Conservation (phyloP, 2,329 filamentous ascomycete species). For the Fusarium devonianum region DNA sequence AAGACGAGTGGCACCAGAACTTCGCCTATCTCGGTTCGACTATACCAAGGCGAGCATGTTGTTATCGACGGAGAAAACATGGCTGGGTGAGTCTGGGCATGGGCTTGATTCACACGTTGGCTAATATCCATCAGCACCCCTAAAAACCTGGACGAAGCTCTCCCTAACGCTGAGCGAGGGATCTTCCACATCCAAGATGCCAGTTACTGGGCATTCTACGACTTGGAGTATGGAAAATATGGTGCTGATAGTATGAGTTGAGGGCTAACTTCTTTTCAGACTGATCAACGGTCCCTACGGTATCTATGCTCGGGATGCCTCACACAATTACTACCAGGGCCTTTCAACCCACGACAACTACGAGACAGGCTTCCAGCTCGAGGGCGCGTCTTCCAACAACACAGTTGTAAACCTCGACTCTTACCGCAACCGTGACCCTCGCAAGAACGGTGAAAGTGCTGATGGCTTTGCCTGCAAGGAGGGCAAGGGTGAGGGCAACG, state of each 20-base stretch:
- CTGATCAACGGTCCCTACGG: constrained; percentile 50
- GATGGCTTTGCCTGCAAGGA: constrained; percentile 59
- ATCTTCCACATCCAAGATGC: constrained; percentile 55
- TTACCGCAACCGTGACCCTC: constrained; percentile 54
- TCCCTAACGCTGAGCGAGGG: constrained; percentile 53
- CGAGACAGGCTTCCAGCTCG: constrained; percentile 49
- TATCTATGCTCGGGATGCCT: constrained; percentile 47
- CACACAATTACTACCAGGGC: constrained; percentile 48
- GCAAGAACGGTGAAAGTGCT: constrained; percentile 60
- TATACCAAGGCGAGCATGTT: constrained; percentile 53
- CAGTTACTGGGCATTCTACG: constrained; percentile 56
- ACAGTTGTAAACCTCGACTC: constrained; percentile 53
- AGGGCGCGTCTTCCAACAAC: constrained; percentile 47
- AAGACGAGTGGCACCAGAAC: constrained; percentile 51
- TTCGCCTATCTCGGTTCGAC: constrained; percentile 51
- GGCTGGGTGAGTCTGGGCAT: constrained; percentile 14
- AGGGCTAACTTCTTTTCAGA: not conserved
- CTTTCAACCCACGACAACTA: constrained; percentile 50
- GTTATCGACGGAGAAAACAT: constrained; percentile 54
- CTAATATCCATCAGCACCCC: constrained; percentile 49
- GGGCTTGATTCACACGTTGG: rapidly evolving
- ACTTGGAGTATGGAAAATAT: constrained; percentile 43
- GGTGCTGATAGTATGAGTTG: too few relatives aligned
- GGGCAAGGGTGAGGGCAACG: constrained; percentile 55
- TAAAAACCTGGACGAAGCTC: constrained; percentile 48